Conservation (phyloP, 177 flowering plant genomes). For the Vitis hybrid region DNA sequence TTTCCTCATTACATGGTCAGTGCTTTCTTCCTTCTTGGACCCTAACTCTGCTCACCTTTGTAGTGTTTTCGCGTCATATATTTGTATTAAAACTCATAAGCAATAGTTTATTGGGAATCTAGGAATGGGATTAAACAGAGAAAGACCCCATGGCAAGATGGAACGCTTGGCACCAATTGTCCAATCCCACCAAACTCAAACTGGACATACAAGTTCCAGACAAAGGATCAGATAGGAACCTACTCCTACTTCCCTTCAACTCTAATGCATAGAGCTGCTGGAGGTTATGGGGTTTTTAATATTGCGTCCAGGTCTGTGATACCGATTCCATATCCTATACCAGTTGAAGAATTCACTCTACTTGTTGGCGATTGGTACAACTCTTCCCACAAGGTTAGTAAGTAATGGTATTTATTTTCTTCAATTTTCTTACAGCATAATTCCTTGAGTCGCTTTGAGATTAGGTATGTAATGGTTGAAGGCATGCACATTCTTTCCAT, state of each 20-base stretch:
- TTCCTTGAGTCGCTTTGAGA: too few relatives aligned
- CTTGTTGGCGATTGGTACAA: conserved; percentile 60
- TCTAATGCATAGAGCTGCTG: conserved; percentile 46
- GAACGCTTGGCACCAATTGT: conserved; percentile 66
- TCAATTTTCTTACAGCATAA: too few relatives aligned
- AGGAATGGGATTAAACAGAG: conserved; percentile 63
- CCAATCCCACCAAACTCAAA: conserved; percentile 56
- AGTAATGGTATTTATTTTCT: too few relatives aligned
- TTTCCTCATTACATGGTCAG: conserved; percentile 62
- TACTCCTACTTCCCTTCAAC: conserved; percentile 52
- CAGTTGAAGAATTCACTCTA: conserved; percentile 40
- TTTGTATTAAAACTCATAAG: neutral
- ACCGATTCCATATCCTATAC: conserved; percentile 40
- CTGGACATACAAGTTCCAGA: conserved; percentile 52
- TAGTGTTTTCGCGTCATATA: neutral
- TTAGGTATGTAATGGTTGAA: too few relatives aligned
- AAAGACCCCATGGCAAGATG: conserved; percentile 61
- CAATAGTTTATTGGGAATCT: neutral
- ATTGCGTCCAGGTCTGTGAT: conserved; percentile 33
- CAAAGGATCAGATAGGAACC: conserved; percentile 64
- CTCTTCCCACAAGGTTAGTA: conserved; percentile 42
- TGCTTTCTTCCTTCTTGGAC: neutral
- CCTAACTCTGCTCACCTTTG: neutral
- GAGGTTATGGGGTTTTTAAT: conserved; percentile 51
- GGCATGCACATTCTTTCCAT: too few relatives aligned